A percentile compares a stretch with the other conserved stretches of the same genome.
These are phyloP conservation scores for Stachybotrys chartarum DNA, from an alignment of 2,329 filamentous ascomycete species.

Conservation along the genomic window DNA sequence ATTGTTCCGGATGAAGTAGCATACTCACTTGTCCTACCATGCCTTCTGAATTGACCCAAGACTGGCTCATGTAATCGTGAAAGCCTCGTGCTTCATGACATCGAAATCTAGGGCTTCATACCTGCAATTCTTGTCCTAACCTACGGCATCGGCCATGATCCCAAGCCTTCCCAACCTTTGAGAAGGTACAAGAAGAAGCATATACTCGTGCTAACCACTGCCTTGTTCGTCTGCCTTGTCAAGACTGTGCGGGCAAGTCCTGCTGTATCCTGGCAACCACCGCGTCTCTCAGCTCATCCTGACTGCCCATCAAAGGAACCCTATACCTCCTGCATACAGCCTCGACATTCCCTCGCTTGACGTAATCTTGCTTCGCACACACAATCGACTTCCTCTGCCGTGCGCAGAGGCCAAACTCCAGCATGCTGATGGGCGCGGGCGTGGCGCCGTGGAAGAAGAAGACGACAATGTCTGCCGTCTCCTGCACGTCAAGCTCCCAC, in stretches of 20 bases:
- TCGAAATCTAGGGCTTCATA: too few species aligned
- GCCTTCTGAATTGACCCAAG: too few species aligned
- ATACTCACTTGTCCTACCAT: too few species aligned
- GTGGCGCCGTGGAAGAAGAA: conserved; percentile 49
- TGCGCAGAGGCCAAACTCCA: conserved; percentile 53
- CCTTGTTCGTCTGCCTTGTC: not conserved
- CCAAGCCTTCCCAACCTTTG: too few species aligned
- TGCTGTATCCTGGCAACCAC: conserved; percentile 22
- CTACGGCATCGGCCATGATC: too few species aligned
- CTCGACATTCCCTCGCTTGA: conserved; percentile 54
- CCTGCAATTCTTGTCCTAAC: not conserved
- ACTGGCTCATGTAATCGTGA: too few species aligned
- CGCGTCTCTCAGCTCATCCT: conserved; percentile 30
- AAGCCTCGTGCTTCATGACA: too few species aligned
- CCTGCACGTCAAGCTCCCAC: conserved; percentile 55
- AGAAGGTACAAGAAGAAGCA: too few species aligned
- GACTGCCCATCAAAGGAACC: conserved; percentile 33
- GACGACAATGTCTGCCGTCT: conserved; percentile 44
- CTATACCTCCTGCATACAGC: conserved; percentile 44
- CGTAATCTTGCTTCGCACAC: conserved; percentile 43
- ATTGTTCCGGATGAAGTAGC: too few species aligned
- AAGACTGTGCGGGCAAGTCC: not conserved
- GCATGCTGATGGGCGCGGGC: conserved; percentile 47
- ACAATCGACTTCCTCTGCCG: conserved; percentile 40
- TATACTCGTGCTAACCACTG: too few species aligned